A percentile compares a stretch with the other conserved stretches of the same genome.
These are phyloP conservation scores for Ehretia macrophylla DNA, from an alignment of 257 asterid genomes.

Conservation along the genomic window DNA sequence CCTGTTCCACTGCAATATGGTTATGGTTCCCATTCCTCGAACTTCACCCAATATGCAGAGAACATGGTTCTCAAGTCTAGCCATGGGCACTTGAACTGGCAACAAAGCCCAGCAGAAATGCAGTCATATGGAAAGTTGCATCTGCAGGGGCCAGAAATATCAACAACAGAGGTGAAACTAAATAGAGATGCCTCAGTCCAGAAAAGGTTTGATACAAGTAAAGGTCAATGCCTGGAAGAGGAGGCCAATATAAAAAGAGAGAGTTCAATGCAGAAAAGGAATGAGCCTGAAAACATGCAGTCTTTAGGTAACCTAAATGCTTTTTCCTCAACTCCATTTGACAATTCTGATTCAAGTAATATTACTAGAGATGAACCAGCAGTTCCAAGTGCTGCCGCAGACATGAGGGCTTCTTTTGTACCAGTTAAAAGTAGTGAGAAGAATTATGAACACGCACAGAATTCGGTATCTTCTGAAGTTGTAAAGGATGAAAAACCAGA, in stretches of 20 bases:
- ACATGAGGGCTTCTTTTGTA: conserved; percentile 27
- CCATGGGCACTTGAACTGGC: conserved; percentile 34
- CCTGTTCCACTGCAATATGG: conserved; percentile 30
- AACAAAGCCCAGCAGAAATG: conserved; percentile 28
- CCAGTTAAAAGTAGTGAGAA: conserved; percentile 34
- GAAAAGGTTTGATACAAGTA: conserved; percentile 38
- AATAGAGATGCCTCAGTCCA: conserved; percentile 32
- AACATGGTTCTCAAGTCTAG: conserved; percentile 31
- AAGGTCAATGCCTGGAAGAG: conserved; percentile 36
- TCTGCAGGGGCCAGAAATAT: conserved; percentile 30
- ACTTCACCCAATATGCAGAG: conserved; percentile 33
- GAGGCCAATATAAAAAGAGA: conserved; percentile 50
- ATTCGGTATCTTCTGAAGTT: conserved; percentile 27
- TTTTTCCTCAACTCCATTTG: conserved; percentile 30
- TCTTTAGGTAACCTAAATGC: conserved; percentile 38
- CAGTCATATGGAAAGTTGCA: conserved; percentile 33
- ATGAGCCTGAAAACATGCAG: conserved; percentile 36
- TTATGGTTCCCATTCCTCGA: conserved; percentile 40
- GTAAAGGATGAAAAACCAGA: conserved; percentile 38
- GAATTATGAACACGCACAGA: conserved; percentile 33
- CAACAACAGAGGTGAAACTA: conserved; percentile 30
- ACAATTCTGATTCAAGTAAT: conserved; percentile 23
- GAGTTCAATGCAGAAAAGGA: conserved; percentile 38
- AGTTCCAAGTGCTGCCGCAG: conserved; percentile 24
- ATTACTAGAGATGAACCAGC: conserved; percentile 38